A percentile compares a stretch with the other conserved stretches of the same genome.
phyloP scores from a whole-genome alignment of 2,329 filamentous ascomycete species.

The Arthrobotrys conoides region DNA sequence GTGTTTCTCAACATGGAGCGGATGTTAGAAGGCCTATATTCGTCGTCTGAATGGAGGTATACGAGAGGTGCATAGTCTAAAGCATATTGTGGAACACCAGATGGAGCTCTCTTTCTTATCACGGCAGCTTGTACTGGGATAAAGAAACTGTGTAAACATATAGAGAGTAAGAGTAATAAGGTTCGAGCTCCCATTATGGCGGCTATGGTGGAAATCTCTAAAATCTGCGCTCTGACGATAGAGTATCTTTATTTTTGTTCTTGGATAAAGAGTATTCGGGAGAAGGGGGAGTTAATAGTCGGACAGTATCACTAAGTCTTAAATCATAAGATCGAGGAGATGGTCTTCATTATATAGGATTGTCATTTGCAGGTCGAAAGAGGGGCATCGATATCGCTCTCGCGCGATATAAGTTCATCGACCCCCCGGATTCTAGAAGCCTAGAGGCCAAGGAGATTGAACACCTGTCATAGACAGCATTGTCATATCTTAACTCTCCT shows the following conservation, averaged over 20 bases:
- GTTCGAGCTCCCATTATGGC: not conserved
- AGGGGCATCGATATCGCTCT: slow-evolving; percentile 1
- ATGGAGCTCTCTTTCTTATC: slow-evolving; percentile 23
- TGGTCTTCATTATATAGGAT: not conserved
- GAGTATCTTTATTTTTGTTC: not conserved
- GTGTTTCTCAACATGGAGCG: slow-evolving; percentile 69
- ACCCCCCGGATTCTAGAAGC: not conserved
- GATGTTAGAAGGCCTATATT: slow-evolving; percentile 71
- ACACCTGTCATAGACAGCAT: slow-evolving; percentile 24
- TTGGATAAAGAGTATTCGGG: not conserved
- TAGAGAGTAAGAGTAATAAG: not conserved
- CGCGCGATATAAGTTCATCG: not conserved
- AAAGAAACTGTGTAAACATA: not conserved
- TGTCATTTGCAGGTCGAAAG: slow-evolving; percentile 6
- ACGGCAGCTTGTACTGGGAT: slow-evolving; percentile 12
- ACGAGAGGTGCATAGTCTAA: slow-evolving; percentile 68
- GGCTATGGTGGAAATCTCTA: no score
- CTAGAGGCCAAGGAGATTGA: slow-evolving; percentile 7
- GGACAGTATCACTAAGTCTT: not conserved
- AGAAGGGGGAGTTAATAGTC: not conserved
- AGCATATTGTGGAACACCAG: slow-evolving; percentile 48
- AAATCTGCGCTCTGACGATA: not conserved
- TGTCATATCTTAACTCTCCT: slow-evolving; percentile 26
- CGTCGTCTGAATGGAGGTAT: slow-evolving; percentile 70
- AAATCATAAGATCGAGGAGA: not conserved